Base-by-base conservation (phyloP, 805 yeast species). In the Yamadazyma phyllophila region DNA sequence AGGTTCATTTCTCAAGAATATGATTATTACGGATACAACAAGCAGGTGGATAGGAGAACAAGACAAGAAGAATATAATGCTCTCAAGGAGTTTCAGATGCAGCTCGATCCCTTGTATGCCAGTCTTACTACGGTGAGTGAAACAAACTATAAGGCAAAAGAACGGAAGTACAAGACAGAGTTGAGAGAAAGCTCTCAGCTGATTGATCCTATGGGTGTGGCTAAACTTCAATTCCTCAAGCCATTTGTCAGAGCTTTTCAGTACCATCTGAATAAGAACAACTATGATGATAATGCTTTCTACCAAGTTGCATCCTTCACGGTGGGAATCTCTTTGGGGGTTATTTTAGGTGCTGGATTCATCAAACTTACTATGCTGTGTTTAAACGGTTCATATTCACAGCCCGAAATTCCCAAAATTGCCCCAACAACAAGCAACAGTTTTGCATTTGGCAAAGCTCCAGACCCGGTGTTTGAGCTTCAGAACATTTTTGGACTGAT, bases 241-340 rank as follows among this genome's bases (percentile, higher is more conserved):
- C 32, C 40, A 8, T 29, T 29, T 29, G 11, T 29, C 4, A 4
- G 9, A 29, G 31, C 31, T 29, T 24, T 37, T 26, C 32, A 26
- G 8, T 7, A 24, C 16, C 26, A 12, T 6, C 24, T 20, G 20
- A 17, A 12, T 17, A 24, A 11, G 15, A 20, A 14, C 6, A 20
- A 20, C 11, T 12, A 11, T 10, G 15, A 36, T 11, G 15, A 24
- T 36, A 36, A 17, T 36, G 16, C 17, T 7, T 40, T 58, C 7
- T 62, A 65, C 59, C 24, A 66, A 9, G 17, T 67, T 4, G 66
- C 65, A 40, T 58, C 71, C 45, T 68, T 70, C 47, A 53, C 69
- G 1, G 26, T 69, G 16, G 74, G 74, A 1, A 54, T 69, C 30
- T 71, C 74, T 1, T 53, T 71, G 14, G 74, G 76, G 1, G 46